Percentiles rank a stretch among this genome's conserved stretches.
These are phyloP conservation scores for Boeremia lycopersici DNA, from an alignment of 2,329 filamentous ascomycete genomes.

Conservation along the genomic window DNA sequence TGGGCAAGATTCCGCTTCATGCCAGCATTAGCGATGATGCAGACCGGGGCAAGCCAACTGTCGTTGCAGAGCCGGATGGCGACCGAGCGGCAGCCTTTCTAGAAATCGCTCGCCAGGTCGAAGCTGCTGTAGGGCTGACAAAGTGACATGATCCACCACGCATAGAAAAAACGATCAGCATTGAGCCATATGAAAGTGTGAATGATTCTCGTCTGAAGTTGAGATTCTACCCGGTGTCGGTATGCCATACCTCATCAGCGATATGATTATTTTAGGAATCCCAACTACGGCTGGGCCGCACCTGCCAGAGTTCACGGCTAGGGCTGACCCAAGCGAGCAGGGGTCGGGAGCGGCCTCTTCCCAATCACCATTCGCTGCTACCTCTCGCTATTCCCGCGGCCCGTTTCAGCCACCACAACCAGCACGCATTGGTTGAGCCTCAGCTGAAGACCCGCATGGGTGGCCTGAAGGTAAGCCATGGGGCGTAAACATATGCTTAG, in stretches of 20 bases:
- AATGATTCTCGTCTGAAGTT: no score
- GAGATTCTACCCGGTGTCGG: no score
- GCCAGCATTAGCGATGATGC: conserved; percentile 85
- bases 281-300: no score
- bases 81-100: conserved; percentile 74
- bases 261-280: no score
- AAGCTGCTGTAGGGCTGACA: conserved; percentile 25
- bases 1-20: conserved; percentile 90
- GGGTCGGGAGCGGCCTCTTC: not conserved
- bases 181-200: no score
- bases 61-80: conserved; percentile 82
- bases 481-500: not conserved
- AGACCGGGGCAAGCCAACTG: conserved; percentile 84
- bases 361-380: not conserved
- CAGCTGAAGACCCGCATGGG: not conserved
- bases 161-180: no score
- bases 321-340: not conserved
- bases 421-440: not conserved
- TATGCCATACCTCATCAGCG: no score
- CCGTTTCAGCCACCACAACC: not conserved
- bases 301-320: not conserved
- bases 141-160: conserved; percentile 3
- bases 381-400: not conserved
- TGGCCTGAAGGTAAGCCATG: not conserved
- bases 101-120: conserved; percentile 66